Base-by-base conservation (phyloP, 306 rosid species). In the Vigna unguiculata region DNA sequence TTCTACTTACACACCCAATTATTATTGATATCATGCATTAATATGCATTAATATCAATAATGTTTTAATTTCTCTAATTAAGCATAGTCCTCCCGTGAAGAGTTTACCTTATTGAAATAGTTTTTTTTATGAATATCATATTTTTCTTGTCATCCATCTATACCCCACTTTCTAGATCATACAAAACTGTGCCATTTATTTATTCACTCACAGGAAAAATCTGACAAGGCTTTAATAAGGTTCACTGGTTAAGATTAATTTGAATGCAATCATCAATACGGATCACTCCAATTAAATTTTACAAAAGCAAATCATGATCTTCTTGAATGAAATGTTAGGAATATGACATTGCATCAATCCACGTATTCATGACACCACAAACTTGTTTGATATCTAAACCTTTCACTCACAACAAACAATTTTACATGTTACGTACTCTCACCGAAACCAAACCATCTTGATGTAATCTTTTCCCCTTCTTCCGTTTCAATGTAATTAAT, bases 161-260 rank as follows among this genome's bases (percentile, higher is more conserved):
- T 58, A 25, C 47, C 17, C 41, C 30, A 52, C 46, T 54, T 73
- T 72, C 74, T 32, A 22, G 48, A 64, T 57, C 75, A 24, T 19
- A 48, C 34, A 65, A 52, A 55, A 52, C 62, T 47, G 16, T 47
- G 59, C 43, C 21, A 65, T 51, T 36, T 38, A 52, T 57, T 75
- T 15, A 61, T 47, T 45, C 59, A 75, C 16, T 54, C 72, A 43
- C 68, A 63, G 73, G 24, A 75, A 79, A 73, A 85, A 79, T 79
- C 84, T 76, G 36, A 32, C 34, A 43, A 41, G 24, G 66, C 73
- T 30, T 64, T 55, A 36, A 79, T 36, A 34, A 20, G 55, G 57
- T 53, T 54, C 40, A 58, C 9, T 58, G 11, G 40, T 25, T 58
- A 52, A 74, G 51, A 63, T 63, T 38, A 63, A 25, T 51, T 46